Evolutionary conservation across 2,329 filamentous ascomycete genomes (phyloP), one percentile per base, ranked within the genome.

Genomic region (Eurotiales sp.): DNA sequence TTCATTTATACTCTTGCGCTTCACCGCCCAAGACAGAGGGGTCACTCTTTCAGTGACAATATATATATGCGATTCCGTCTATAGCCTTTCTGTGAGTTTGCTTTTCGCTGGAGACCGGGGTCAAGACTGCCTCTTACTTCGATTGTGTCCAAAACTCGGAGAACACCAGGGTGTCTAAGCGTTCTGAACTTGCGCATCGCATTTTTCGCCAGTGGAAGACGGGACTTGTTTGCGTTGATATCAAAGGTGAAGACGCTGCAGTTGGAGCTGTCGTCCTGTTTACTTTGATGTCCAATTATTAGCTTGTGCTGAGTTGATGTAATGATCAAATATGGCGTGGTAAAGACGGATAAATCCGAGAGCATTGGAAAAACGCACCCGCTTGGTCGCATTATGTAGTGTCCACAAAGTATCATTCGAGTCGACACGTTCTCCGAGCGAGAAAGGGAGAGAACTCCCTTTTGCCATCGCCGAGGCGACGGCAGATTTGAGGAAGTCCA

Each of bases 221-320:
- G 84, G 39, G 88, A 85, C 68, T 85, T 89, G 69, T 95, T 92
- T 52, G 87, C 77, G 54, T 80, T 79, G 51, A 95, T 81, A 68
- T 99, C 92, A 77, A 99, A 99, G 60, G 90, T 89, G 74, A 99
- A 96, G 59, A 99, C 91, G 74, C 90, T 96, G 73, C 93, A 99
- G 62, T 89, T 85, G 3, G 90, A 95, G 29, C 89, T 85, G 68
- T 97, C 92, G 74, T 97, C 91, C 90, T 96, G 60, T 52, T 46
- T 42, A 40, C 11, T 27, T n/a, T 34, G 22, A 43, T 4, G 29
- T 19, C 53, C 61, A 61, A 54, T 47, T 45, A 56, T 42, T 29
- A 50, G 47, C 29, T 17, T 14, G 19, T 32, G 12, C n/a, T 37
- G 15, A 2, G 15, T 25, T 5, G 17, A 37, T 6, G n/a, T n/a